These are phyloP conservation scores for Gynandropsis gynandra DNA, from an alignment of 345 rosid species.

Conservation along the genomic window DNA sequence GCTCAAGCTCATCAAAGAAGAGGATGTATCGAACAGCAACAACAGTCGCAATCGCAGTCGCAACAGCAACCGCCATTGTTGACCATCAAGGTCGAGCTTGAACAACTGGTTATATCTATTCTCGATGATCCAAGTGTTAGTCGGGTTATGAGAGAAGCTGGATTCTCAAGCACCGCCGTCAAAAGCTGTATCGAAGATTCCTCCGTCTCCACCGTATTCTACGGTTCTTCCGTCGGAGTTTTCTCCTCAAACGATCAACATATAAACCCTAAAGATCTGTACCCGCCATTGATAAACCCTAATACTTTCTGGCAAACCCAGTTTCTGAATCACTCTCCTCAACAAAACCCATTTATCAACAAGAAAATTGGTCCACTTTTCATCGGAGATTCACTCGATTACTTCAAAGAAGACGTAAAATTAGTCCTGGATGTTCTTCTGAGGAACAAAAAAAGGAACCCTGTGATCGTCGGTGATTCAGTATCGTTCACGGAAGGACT, in stretches of 20 bases:
- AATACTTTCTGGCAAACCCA: constrained; percentile 55
- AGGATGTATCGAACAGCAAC: constrained; percentile 57
- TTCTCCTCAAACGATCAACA: constrained; percentile 45
- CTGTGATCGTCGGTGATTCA: constrained; percentile 67
- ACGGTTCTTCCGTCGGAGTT: constrained; percentile 48
- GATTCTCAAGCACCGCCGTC: constrained; percentile 71
- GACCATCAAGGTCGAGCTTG: constrained; percentile 62
- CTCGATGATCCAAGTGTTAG: constrained; percentile 84
- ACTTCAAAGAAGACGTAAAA: constrained; percentile 54
- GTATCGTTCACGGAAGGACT: constrained; percentile 50
- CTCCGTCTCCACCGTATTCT: constrained; percentile 52
- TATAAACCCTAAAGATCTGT: constrained; percentile 29
- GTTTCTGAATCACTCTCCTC: constrained; percentile 43
- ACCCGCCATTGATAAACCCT: constrained; percentile 35
- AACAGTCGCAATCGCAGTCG: constrained; percentile 32
- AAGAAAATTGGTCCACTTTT: constrained; percentile 23
- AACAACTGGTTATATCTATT: constrained; percentile 62
- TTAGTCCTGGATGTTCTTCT: constrained; percentile 55
- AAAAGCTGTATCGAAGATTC: constrained; percentile 68
- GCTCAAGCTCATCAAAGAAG: constrained; percentile 83
- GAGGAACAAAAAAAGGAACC: constrained; percentile 50
- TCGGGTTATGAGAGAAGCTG: constrained; percentile 92
- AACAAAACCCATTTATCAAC: constrained; percentile 41
- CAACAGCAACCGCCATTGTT: constrained; percentile 45
- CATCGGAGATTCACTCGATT: constrained; percentile 22